phyloP scores from a whole-genome alignment of 306 rosid genomes.

The Fragaria ananassa region DNA sequence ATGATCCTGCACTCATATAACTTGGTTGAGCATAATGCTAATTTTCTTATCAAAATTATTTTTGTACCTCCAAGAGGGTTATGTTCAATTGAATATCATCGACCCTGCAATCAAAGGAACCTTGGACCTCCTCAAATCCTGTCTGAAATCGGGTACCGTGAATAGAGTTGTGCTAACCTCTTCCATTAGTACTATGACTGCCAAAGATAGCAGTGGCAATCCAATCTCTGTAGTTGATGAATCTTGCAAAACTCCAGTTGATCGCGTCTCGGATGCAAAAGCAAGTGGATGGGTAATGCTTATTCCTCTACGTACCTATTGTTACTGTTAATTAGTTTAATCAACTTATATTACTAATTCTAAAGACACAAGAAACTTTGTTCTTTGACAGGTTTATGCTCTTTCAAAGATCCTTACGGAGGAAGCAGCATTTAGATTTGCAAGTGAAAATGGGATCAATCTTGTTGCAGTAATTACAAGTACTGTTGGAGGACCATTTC shows the following conservation, averaged over 20 bases:
- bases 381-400: slow-evolving; percentile 50
- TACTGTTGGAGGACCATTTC: slow-evolving; percentile 76
- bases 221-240: slow-evolving; percentile 65
- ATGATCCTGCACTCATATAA: not conserved
- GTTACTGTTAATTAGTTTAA: not conserved
- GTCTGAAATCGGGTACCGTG: slow-evolving; percentile 66
- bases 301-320: not conserved
- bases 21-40: not conserved
- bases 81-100: slow-evolving; percentile 48
- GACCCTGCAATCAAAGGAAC: slow-evolving; percentile 64
- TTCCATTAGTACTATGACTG: slow-evolving; percentile 70
- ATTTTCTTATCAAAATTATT: not conserved
- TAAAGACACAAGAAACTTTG: not conserved
- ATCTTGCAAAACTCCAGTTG: slow-evolving; percentile 50
- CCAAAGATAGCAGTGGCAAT: slow-evolving; percentile 46
- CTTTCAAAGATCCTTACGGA: slow-evolving; percentile 66
- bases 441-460: slow-evolving; percentile 56
- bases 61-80: slow-evolving; percentile 40
- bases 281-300: slow-evolving; percentile 72
- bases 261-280: slow-evolving; percentile 50
- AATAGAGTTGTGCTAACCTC: slow-evolving; percentile 78
- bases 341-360: not conserved
- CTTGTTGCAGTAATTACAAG: slow-evolving; percentile 65
- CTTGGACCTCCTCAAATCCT: slow-evolving; percentile 55
- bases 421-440: slow-evolving; percentile 70